Percentiles rank a stretch among this genome's conserved stretches.
These are phyloP conservation scores for Nothopassalora personata DNA, from an alignment of 2,329 filamentous ascomycete species.

Conservation along the genomic window DNA sequence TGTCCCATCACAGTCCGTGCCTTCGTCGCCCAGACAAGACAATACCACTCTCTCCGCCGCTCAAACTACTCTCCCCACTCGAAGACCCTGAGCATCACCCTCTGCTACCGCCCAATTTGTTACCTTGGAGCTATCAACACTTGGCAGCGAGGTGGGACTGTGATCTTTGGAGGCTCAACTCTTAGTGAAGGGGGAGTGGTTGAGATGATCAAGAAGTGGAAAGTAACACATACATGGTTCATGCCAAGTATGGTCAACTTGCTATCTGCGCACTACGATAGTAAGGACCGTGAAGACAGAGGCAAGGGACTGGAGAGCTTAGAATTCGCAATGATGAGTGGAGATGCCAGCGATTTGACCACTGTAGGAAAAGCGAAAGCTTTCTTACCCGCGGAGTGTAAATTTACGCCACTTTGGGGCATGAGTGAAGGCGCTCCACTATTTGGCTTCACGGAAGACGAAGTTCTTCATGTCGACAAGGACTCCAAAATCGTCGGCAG, in stretches of 20 bases:
- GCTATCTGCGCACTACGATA: neutral
- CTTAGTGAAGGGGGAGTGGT: neutral
- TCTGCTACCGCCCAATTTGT: neutral
- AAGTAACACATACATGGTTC: neutral
- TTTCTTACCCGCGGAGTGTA: neutral
- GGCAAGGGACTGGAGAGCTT: neutral
- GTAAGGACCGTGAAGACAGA: neutral
- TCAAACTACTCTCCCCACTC: neutral
- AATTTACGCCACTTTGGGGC: neutral
- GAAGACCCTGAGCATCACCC: neutral
- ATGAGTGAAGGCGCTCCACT: slow-evolving; percentile 1
- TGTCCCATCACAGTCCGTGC: neutral
- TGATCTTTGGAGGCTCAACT: neutral
- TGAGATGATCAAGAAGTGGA: neutral
- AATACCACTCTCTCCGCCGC: neutral
- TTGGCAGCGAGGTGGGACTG: neutral
- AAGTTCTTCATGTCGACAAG: neutral
- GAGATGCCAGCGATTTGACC: neutral
- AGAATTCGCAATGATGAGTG: neutral
- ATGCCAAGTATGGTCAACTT: slow-evolving; percentile 1
- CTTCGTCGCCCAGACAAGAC: neutral
- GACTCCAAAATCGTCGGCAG: neutral
- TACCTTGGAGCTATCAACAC: neutral
- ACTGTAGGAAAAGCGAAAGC: neutral
- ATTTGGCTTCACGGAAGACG: neutral